A percentile compares a stretch with the other conserved stretches of the same genome.
Conservation (phyloP, 177 flowering plant species). For the Tripterygium wilfordii region DNA sequence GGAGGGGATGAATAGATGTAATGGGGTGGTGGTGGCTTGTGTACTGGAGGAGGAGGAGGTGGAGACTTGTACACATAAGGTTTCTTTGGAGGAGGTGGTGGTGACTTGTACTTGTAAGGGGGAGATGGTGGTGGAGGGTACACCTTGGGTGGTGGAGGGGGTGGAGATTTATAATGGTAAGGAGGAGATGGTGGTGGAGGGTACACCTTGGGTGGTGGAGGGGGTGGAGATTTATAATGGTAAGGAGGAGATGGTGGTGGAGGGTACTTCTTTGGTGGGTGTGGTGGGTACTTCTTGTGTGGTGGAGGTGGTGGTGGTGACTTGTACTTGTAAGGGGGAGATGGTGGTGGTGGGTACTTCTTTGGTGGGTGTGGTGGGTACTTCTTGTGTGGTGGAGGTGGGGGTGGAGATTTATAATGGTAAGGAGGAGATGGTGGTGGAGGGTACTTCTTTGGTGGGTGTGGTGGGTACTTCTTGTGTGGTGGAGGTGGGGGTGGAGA, state of each 20-base stretch:
- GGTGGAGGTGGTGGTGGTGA: conserved; percentile 6
- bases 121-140: conserved; percentile 9
- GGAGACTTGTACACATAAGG: conserved; percentile 20
- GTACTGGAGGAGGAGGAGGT: conserved; percentile 20
- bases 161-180: conserved; percentile 12
- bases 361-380: too few relatives aligned
- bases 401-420: conserved; percentile 22
- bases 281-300: conserved; percentile 15
- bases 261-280: conserved; percentile 14
- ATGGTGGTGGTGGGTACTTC: too few relatives aligned
- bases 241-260: conserved; percentile 23
- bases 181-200: conserved; percentile 7
- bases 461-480: conserved; percentile 1
- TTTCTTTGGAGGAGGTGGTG: conserved; percentile 12
- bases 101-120: conserved; percentile 7
- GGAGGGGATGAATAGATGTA: conserved; percentile 27
- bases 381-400: conserved; percentile 14
- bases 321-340: conserved; percentile 9
- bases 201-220: conserved; percentile 14
- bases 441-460: conserved; percentile 7
- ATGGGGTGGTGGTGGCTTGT: conserved; percentile 16
- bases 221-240: conserved; percentile 14
- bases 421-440: conserved; percentile 26
- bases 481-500: conserved; percentile 28
- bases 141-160: conserved; percentile 5